Conservation (phyloP, 208 protist species). For the Leishmania arabica region DNA sequence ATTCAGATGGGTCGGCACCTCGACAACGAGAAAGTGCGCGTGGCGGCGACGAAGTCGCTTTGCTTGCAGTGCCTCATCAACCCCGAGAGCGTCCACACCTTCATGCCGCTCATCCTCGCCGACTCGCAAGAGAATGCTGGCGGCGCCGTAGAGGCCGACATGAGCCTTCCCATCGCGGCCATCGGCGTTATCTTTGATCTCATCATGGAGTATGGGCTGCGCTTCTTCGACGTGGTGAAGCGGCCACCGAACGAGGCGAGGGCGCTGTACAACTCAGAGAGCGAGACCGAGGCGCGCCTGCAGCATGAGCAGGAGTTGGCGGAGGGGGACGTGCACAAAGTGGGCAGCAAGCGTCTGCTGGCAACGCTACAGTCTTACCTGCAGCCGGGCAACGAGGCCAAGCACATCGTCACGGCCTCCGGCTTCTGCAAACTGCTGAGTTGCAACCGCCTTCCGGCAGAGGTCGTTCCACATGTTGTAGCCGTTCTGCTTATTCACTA, state of each 20-base stretch:
- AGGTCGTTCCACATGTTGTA: conserved; percentile 54
- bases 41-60: conserved; percentile 76
- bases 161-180: conserved; percentile 63
- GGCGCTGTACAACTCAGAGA: conserved; percentile 35
- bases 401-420: conserved; percentile 36
- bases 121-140: conserved; percentile 51
- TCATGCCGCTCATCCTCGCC: conserved; percentile 83
- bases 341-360: conserved; percentile 68
- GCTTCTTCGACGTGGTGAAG: conserved; percentile 72
- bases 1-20: conserved; percentile 86
- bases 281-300: conserved; percentile 56
- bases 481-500: conserved; percentile 73
- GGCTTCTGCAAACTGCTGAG: conserved; percentile 90
- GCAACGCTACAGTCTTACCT: conserved; percentile 59
- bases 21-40: conserved; percentile 74
- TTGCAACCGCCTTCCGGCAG: conserved; percentile 77
- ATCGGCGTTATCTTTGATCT: conserved; percentile 83
- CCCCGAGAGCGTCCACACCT: conserved; percentile 88
- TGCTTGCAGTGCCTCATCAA: conserved; percentile 87
- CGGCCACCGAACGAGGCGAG: neutral
- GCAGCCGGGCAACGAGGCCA: conserved; percentile 30
- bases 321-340: conserved; percentile 84
- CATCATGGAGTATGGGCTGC: conserved; percentile 87
- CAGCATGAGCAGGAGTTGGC: conserved; percentile 75
- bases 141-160: neutral